phyloP scores from a whole-genome alignment of 106 monocot genomes.

The Gastrodia elata region DNA sequence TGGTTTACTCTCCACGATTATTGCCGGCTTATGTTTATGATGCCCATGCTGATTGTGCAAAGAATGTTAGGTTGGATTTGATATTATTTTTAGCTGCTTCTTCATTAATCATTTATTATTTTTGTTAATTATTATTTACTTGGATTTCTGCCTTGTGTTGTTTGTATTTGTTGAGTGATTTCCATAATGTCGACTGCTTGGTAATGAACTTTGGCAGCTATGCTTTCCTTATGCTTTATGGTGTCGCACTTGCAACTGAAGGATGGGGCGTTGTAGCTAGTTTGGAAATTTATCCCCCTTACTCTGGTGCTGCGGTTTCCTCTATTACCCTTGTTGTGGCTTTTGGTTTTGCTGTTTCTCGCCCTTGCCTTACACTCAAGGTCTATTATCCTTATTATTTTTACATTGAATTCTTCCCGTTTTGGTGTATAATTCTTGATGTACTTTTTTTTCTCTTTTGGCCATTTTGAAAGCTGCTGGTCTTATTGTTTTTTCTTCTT shows the following conservation, averaged over 20 bases:
- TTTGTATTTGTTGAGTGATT: constrained; percentile 5
- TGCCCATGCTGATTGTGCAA: constrained; percentile 98
- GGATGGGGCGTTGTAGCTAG: constrained; percentile 97
- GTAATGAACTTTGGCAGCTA: constrained; percentile 38
- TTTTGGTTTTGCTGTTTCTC: constrained; percentile 97
- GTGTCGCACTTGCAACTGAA: constrained; percentile 83
- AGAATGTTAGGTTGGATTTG: constrained; percentile 82
- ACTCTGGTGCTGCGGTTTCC: constrained; percentile 93
- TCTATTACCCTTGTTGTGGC: constrained; percentile 90
- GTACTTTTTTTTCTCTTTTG: neutral
- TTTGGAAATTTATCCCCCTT: constrained; percentile 83
- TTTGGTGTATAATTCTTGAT: neutral
- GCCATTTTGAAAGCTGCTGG: neutral
- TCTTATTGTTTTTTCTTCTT: neutral
- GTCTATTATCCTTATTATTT: constrained; percentile 28
- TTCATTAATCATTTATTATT: neutral
- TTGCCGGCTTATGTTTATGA: constrained; percentile 98
- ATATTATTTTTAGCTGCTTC: neutral
- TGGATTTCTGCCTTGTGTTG: neutral
- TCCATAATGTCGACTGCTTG: constrained; percentile 2
- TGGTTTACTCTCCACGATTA: constrained; percentile 96
- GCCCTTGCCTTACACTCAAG: constrained; percentile 81
- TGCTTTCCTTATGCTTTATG: constrained; percentile 82
- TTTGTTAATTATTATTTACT: neutral
- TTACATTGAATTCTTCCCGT: neutral